Percentiles rank a stretch among this genome's conserved stretches.
Conservation (phyloP, 371 early-diverging fungal genomes). For the Mortierella sp. region DNA sequence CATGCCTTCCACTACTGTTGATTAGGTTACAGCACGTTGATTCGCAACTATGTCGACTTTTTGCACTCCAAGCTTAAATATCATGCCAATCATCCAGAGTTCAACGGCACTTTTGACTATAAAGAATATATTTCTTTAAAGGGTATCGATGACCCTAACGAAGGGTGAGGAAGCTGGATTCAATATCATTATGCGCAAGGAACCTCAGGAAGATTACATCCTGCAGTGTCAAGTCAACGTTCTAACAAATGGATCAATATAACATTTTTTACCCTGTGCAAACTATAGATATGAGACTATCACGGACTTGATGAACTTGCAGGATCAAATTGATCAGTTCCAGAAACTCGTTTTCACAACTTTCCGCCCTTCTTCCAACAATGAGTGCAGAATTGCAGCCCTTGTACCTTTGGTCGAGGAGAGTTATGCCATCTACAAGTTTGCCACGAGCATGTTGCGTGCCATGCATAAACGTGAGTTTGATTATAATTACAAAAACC, state of each 20-base stretch:
- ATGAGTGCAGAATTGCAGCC: slow-evolving; percentile 95
- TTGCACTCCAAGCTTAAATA: slow-evolving; percentile 91
- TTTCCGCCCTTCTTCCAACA: slow-evolving; percentile 88
- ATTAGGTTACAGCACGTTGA: slow-evolving; percentile 88
- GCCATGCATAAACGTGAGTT: slow-evolving; percentile 94
- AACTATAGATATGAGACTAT: slow-evolving; percentile 93
- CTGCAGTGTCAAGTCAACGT: no score
- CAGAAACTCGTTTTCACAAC: slow-evolving; percentile 89
- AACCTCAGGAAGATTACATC: neutral
- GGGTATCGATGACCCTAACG: slow-evolving; percentile 96
- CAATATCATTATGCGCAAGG: neutral
- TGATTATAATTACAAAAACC: neutral
- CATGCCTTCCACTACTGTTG: neutral
- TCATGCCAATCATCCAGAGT: slow-evolving; percentile 93
- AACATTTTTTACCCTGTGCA: neutral
- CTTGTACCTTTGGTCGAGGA: slow-evolving; percentile 98
- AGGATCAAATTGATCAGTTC: slow-evolving; percentile 92
- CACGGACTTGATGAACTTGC: slow-evolving; percentile 89
- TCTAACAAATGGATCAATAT: neutral
- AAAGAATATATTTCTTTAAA: slow-evolving; percentile 95
- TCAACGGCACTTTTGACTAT: slow-evolving; percentile 96
- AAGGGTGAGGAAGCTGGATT: slow-evolving; percentile 75
- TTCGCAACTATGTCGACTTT: slow-evolving; percentile 92
- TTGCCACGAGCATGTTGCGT: slow-evolving; percentile 93
- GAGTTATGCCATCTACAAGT: slow-evolving; percentile 95